Evolutionary conservation across 2,329 filamentous ascomycete species (phyloP).

Genomic region (Pseudogymnoascus sp.): DNA sequence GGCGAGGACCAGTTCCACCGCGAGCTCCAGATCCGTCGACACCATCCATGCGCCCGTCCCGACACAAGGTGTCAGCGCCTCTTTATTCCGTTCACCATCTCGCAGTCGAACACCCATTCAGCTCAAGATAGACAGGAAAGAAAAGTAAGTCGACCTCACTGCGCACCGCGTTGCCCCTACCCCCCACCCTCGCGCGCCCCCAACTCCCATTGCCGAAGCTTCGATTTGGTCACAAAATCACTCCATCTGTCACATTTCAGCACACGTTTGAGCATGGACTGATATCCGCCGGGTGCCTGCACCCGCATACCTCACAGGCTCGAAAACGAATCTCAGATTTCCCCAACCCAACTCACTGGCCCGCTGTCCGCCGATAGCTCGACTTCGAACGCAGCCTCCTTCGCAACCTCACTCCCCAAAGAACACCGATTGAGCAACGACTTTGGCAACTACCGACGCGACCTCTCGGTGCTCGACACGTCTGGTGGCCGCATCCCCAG

Average conservation of each 20-base stretch:
- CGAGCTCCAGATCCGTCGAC: slow-evolving; percentile 57
- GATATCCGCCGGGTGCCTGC: slow-evolving; percentile 26
- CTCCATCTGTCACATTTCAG: not conserved
- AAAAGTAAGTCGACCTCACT: slow-evolving; percentile 35
- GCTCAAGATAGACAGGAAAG: slow-evolving; percentile 47
- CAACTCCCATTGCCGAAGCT: slow-evolving; percentile 17
- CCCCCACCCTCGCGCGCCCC: slow-evolving; percentile 8
- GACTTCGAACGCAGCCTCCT: slow-evolving; percentile 14
- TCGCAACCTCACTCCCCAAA: slow-evolving; percentile 27
- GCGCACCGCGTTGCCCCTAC: slow-evolving; percentile 27
- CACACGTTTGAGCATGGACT: slow-evolving; percentile 12
- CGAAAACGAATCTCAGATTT: slow-evolving; percentile 27
- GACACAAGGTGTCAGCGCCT: slow-evolving; percentile 6
- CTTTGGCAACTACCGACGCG: slow-evolving; percentile 62
- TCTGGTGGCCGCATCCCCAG: slow-evolving; percentile 48
- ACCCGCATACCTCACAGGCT: slow-evolving; percentile 22
- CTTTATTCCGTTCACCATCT: slow-evolving; percentile 24
- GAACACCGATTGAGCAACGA: slow-evolving; percentile 36
- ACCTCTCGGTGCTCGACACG: slow-evolving; percentile 59
- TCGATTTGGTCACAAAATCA: slow-evolving; percentile 17
- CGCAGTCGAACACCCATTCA: slow-evolving; percentile 33
- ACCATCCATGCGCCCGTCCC: slow-evolving; percentile 44
- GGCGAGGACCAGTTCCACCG: slow-evolving; percentile 43
- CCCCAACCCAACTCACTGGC: slow-evolving; percentile 22
- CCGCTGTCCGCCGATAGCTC: slow-evolving; percentile 19